These are phyloP conservation scores for Melanomma pulvis-pyrius DNA, from an alignment of 495 filamentous ascomycete genomes.

Conservation along the genomic window DNA sequence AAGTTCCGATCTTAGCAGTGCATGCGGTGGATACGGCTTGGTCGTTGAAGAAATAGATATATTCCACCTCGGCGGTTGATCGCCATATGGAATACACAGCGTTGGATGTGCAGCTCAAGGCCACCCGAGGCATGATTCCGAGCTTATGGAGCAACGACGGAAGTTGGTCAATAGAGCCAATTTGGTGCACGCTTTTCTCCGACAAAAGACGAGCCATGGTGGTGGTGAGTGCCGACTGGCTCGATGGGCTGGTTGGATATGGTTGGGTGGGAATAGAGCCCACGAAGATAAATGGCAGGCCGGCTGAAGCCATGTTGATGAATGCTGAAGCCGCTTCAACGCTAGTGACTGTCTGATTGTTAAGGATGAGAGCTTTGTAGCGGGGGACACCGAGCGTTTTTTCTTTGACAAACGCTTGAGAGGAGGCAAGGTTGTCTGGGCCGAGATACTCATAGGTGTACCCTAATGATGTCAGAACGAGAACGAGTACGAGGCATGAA, in stretches of 20 bases:
- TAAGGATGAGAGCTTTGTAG: constrained; percentile 53
- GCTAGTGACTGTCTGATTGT: constrained; percentile 47
- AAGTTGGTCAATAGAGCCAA: not conserved
- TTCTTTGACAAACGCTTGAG: constrained; percentile 43
- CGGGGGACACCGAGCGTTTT: constrained; percentile 47
- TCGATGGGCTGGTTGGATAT: constrained; percentile 5
- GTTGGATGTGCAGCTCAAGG: constrained; percentile 37
- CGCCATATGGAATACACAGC: constrained; percentile 48
- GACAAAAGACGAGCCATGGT: not conserved
- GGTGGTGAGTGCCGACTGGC: not conserved
- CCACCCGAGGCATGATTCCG: constrained; percentile 34
- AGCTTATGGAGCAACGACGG: constrained; percentile 29
- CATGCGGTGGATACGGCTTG: constrained; percentile 15
- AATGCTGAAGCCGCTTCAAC: constrained; percentile 44
- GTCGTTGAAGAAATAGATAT: constrained; percentile 51
- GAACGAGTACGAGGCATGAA: too few species aligned
- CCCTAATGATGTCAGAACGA: constrained; percentile 42
- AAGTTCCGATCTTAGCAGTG: not conserved
- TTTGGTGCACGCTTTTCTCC: not conserved
- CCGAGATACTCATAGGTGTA: constrained; percentile 56
- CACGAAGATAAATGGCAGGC: constrained; percentile 50
- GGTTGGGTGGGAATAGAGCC: constrained; percentile 3
- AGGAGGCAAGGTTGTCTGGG: constrained; percentile 52
- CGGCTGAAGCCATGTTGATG: constrained; percentile 46
- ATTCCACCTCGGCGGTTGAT: constrained; percentile 38